phyloP scores from a whole-genome alignment of 768 basidiomycete genomes.

The Paxillus involutus region DNA sequence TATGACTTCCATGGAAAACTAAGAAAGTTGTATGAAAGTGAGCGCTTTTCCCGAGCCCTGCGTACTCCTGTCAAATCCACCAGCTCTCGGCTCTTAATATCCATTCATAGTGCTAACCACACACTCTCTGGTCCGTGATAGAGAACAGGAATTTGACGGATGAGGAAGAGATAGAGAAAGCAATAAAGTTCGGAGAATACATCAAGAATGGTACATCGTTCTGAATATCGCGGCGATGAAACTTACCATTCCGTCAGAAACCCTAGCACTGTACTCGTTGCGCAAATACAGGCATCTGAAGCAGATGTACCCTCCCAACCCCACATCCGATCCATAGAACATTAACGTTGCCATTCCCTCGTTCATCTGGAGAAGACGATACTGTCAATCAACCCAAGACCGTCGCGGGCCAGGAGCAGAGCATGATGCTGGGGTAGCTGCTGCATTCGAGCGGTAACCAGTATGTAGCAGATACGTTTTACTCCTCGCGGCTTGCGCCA shows the following conservation, averaged over 20 bases:
- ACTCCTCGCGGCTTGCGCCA: not conserved
- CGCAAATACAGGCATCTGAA: conserved; percentile 82
- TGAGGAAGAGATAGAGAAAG: conserved; percentile 71
- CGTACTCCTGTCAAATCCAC: not conserved
- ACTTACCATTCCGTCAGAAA: conserved; percentile 49
- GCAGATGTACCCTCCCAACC: conserved; percentile 58
- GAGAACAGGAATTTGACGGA: conserved; percentile 69
- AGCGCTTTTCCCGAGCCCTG: conserved; percentile 18
- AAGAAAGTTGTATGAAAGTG: conserved; percentile 73
- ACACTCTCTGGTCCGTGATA: conserved; percentile 22
- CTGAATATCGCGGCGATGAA: no score
- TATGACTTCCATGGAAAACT: conserved; percentile 79
- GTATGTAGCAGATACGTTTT: not conserved
- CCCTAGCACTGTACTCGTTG: conserved; percentile 76
- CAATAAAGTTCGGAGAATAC: conserved; percentile 74
- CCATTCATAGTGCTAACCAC: not conserved
- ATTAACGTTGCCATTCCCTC: not conserved
- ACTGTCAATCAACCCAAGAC: not conserved
- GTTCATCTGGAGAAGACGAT: not conserved
- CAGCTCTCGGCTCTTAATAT: no score
- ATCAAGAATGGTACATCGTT: conserved; percentile 73
- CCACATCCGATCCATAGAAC: conserved; percentile 11
- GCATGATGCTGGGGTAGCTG: not conserved
- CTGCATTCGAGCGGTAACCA: not conserved
- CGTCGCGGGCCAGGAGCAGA: not conserved